These are phyloP conservation scores for Geotrichum aggregatum DNA, from an alignment of 1,139 yeast genomes.

Conservation along the genomic window DNA sequence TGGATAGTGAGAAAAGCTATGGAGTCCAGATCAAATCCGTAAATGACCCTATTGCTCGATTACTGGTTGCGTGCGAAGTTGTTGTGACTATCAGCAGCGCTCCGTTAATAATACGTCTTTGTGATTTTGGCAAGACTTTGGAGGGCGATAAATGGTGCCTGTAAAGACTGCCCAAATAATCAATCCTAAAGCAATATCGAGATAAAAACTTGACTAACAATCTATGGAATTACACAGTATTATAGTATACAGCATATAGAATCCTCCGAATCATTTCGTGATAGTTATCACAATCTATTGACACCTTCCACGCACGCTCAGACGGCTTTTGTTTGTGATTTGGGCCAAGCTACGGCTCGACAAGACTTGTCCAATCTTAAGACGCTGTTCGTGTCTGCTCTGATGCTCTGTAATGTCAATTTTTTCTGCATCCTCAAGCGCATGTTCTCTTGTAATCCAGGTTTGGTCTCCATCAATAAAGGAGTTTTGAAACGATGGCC, in stretches of 20 bases:
- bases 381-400: slow-evolving; percentile 6
- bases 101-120: slow-evolving; percentile 7
- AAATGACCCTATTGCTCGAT: slow-evolving; percentile 8
- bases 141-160: no score
- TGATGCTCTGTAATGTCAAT: slow-evolving; percentile 14
- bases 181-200: no score
- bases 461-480: background rate
- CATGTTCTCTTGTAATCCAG: background rate
- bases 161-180: no score
- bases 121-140: slow-evolving; percentile 12
- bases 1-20: background rate
- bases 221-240: no score
- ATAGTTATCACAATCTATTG: no score
- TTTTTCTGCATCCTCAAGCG: slow-evolving; percentile 10
- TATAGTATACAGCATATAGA: background rate
- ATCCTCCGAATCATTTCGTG: no score
- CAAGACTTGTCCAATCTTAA: slow-evolving; percentile 1
- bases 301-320: background rate
- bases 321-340: slow-evolving; percentile 1
- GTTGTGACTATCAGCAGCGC: slow-evolving; percentile 3
- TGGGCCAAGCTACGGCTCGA: slow-evolving; percentile 4
- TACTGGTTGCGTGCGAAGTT: slow-evolving; percentile 4
- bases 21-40: slow-evolving; percentile 4
- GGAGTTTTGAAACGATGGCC: background rate
- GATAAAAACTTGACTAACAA: no score